Evolutionary conservation across 345 rosid species (phyloP).

Genomic region (Crucihimalaya himalaica): DNA sequence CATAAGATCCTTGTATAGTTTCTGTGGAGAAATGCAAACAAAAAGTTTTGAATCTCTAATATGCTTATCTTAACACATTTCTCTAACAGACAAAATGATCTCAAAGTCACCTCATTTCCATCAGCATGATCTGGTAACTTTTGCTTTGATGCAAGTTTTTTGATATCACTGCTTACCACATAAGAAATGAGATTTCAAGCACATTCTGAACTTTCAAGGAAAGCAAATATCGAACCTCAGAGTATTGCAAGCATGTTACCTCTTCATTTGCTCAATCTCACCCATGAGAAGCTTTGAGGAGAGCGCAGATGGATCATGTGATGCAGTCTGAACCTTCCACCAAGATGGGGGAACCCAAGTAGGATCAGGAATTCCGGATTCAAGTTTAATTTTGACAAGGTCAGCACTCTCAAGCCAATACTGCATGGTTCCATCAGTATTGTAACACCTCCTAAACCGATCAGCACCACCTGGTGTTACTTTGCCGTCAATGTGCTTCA

Average conservation of each 20-base stretch:
- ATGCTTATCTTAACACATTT: slow-evolving; percentile 14
- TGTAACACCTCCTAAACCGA: slow-evolving; percentile 83
- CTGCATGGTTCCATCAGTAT: slow-evolving; percentile 77
- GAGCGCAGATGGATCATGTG: slow-evolving; percentile 52
- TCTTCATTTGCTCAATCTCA: slow-evolving; percentile 62
- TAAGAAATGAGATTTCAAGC: slow-evolving; percentile 9
- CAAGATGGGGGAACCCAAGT: slow-evolving; percentile 62
- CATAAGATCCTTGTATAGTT: slow-evolving; percentile 53
- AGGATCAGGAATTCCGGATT: slow-evolving; percentile 66
- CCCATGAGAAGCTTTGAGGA: slow-evolving; percentile 50
- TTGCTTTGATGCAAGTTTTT: slow-evolving; percentile 51
- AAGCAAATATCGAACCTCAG: neutral
- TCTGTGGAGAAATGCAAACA: slow-evolving; percentile 44
- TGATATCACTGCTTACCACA: slow-evolving; percentile 57
- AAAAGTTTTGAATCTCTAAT: slow-evolving; percentile 4
- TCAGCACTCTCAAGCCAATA: slow-evolving; percentile 95
- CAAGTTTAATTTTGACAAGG: slow-evolving; percentile 57
- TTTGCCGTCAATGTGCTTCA: slow-evolving; percentile 89
- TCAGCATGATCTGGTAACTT: slow-evolving; percentile 52
- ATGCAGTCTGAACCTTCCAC: slow-evolving; percentile 50
- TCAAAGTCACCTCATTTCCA: slow-evolving; percentile 54
- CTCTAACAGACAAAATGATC: neutral
- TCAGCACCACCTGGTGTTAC: slow-evolving; percentile 84
- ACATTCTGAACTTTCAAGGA: neutral
- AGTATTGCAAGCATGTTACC: slow-evolving; percentile 35